phyloP scores from a whole-genome alignment of 495 filamentous ascomycete genomes.

The Podospora comata region DNA sequence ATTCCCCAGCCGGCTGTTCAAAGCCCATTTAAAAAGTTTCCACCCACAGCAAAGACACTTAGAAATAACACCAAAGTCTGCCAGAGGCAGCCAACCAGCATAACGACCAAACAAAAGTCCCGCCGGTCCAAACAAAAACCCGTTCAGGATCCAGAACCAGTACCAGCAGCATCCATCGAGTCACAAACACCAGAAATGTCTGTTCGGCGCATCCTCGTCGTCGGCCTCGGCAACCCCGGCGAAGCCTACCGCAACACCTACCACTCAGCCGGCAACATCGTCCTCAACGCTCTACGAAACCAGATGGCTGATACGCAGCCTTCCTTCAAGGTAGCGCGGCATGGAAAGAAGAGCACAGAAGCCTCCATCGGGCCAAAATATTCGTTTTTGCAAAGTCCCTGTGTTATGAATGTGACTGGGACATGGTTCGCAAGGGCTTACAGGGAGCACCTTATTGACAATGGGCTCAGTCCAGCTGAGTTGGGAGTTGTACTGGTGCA shows the following conservation, averaged over 20 bases:
- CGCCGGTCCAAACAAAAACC: not conserved
- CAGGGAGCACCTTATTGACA: constrained; percentile 37
- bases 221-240: constrained; percentile 47
- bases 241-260: constrained; percentile 62
- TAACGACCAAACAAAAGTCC: not conserved
- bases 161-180: not conserved
- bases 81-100: not conserved
- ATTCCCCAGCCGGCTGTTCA: not conserved
- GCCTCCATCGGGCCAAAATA: constrained; percentile 48
- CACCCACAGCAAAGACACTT: not conserved
- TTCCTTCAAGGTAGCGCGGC: constrained; percentile 42
- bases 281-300: constrained; percentile 55
- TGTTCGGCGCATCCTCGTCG: constrained; percentile 44
- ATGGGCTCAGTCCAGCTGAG: constrained; percentile 33
- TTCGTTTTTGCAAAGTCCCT: constrained; percentile 65
- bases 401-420: constrained; percentile 74
- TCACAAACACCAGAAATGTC: constrained; percentile 24
- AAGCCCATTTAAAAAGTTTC: not conserved
- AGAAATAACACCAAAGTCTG: not conserved
- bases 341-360: constrained; percentile 40
- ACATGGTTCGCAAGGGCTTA: constrained; percentile 48
- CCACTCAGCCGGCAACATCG: constrained; percentile 75
- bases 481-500: constrained; percentile 68
- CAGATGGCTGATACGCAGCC: constrained; percentile 43
- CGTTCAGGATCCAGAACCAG: not conserved